Evolutionary conservation across 2,329 filamentous ascomycete genomes (phyloP), one percentile per base, ranked within the genome.

Genomic region (Aphanocladium album): DNA sequence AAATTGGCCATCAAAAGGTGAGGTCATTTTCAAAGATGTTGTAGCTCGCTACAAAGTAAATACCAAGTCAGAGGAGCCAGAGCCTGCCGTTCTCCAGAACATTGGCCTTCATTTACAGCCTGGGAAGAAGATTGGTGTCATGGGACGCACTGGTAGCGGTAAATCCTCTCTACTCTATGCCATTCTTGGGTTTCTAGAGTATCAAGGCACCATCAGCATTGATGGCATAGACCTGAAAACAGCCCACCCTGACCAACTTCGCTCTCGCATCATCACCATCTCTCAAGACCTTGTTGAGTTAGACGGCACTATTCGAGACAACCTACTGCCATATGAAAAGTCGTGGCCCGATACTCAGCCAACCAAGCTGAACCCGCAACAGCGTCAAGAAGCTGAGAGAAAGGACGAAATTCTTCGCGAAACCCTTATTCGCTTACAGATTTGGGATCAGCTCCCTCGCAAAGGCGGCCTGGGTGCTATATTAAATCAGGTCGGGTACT

Each of bases 101-200:
- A 74, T 90, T 12, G 82, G 75, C 5, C 89, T 90, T 71, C 74
- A 70, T n/a, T 79, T 89, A 21, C 76, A 83, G 43, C 76, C 79
- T 43, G 84, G 84, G 64, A 81, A 89, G 71, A 78, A 87, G 7
- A 75, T 90, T 21, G 87, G 86, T 25, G 83, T 89, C 2, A 85
- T 90, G 3, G 88, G 88, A 12, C 81, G 88, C 21, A 90, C 88
- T 0, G 87, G 87, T 2, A 86, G 87, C 0, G 87, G 87, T 47
- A 90, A 90, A 72, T 88, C 85, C 0, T 87, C 84, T 0, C 73
- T 90, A 5, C 88, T 87, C 0, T 76, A 89, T 0, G 85, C 87
- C 0, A 73, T 90, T 1, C 89, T 90, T 78, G 84, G 87, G 27
- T 89, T 90, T 74, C 74, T 90, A 8, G 86, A 89, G 69, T 81